Conservation (phyloP, 208 protist genomes). For the Phytomonas francai region DNA sequence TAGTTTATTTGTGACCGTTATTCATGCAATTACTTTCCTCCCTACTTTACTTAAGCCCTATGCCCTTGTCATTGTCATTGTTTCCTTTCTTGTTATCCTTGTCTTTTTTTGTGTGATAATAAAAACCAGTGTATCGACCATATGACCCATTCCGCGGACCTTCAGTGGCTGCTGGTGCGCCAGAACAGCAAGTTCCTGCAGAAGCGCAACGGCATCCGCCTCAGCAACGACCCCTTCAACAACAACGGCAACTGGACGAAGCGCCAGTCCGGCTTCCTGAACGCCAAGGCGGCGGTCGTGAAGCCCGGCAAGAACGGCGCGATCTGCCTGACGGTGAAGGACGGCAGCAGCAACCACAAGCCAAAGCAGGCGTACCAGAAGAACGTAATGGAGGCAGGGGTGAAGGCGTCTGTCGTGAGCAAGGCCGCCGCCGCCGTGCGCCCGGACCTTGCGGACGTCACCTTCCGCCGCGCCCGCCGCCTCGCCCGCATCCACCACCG, state of each 20-base stretch:
- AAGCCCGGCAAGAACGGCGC: slow-evolving; percentile 58
- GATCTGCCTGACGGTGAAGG: slow-evolving; percentile 67
- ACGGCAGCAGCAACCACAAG: slow-evolving; percentile 63
- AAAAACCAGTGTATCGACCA: background rate
- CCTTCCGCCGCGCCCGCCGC: slow-evolving; percentile 75
- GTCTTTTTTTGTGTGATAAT: slow-evolving; percentile 12
- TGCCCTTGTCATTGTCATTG: background rate
- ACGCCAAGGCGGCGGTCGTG: slow-evolving; percentile 60
- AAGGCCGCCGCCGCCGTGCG: slow-evolving; percentile 62
- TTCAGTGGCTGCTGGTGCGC: slow-evolving; percentile 78
- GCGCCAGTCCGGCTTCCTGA: slow-evolving; percentile 74
- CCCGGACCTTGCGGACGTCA: slow-evolving; percentile 69
- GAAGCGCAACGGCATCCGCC: slow-evolving; percentile 69
- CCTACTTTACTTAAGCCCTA: background rate
- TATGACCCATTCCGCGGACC: slow-evolving; percentile 81
- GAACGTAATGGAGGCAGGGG: slow-evolving; percentile 48
- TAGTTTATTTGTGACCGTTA: too few species aligned
- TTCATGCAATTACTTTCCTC: too few species aligned
- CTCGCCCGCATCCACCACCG: slow-evolving; percentile 48
- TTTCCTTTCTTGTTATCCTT: slow-evolving; percentile 11
- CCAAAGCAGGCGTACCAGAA: slow-evolving; percentile 74
- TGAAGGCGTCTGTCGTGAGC: slow-evolving; percentile 68
- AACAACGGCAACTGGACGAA: slow-evolving; percentile 87
- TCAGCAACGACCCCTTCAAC: slow-evolving; percentile 85
- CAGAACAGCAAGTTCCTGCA: slow-evolving; percentile 83